Base-by-base conservation (phyloP, 805 yeast species). In the Kodamaea neixiangensis region DNA sequence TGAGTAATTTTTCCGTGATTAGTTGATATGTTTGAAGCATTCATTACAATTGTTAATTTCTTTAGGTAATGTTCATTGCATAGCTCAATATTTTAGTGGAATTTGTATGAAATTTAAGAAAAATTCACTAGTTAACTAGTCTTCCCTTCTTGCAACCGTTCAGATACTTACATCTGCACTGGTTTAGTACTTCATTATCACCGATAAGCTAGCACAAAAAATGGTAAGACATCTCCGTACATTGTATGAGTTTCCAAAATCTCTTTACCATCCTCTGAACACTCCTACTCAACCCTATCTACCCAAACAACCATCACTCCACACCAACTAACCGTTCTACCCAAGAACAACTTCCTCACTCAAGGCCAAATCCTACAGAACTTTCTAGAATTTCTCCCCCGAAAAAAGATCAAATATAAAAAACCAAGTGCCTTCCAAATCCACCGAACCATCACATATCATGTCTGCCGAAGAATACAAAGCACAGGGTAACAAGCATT, bases 401-500 rank as follows among this genome's bases (percentile, higher is more conserved):
- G 17, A 40, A 45, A 40, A 40, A 45, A 34, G 21, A 39, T 21
- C 20, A 39, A 40, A 45, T 33, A 35, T 19, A 21, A 20, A 46
- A 22, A 10, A 3, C 42, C 18, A 2, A 41, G 17, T 37, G 38
- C n/a, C 49, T 37, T 47, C 29, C 15, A 9, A 21, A 13, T 17
- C n/a, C 34, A 41, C 33, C 37, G 13, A 5, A 4, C 5, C 7
- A n/a, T n/a, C n/a, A 25, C 31, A 34, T 50, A 50, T 19, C 39
- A 79, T 78, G 80, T 79, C 85, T 25, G 85, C 90, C 42, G 92
- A 86, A 54, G 91, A 86, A 67, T 86, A 67, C 64, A 94, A 94
- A 74, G 88, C 96, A 21, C 86, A 89, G 71, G 99, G 99, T 61
- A 94, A 94, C 75, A 87, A 90, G 56, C 94, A 90, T 41, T 94